A percentile compares a stretch with the other conserved stretches of the same genome.
Conservation (phyloP, 768 basidiomycete species). For the Termitomyces sp. region DNA sequence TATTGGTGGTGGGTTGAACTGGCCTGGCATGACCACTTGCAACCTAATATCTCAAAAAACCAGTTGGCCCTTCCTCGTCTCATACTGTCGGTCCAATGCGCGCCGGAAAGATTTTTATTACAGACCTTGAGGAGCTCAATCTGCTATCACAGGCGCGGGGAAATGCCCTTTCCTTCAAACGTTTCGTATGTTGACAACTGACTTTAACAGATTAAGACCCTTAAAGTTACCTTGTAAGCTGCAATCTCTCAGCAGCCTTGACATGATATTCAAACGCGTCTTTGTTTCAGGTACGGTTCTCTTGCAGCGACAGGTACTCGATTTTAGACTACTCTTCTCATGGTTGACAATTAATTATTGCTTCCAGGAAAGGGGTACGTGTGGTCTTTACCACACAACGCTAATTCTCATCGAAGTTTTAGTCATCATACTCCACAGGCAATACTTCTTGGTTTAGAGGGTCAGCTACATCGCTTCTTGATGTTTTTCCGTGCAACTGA, state of each 20-base stretch:
- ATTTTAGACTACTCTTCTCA: constrained; percentile 11
- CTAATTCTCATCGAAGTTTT: background rate
- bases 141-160: constrained; percentile 63
- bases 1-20: constrained; percentile 65
- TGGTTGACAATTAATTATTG: constrained; percentile 2
- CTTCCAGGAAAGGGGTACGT: constrained; percentile 72
- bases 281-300: constrained; percentile 70
- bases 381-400: background rate
- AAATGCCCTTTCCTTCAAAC: constrained; percentile 7
- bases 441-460: constrained; percentile 80
- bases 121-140: constrained; percentile 64
- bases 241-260: constrained; percentile 20
- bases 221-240: constrained; percentile 80
- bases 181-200: background rate
- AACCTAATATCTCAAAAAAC: constrained; percentile 7
- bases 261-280: constrained; percentile 6
- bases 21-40: background rate
- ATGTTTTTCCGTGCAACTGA: background rate
- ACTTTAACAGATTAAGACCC: constrained; percentile 55
- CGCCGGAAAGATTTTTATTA: constrained; percentile 85
- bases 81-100: constrained; percentile 73
- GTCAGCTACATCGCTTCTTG: constrained; percentile 18
- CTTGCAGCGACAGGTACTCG: constrained; percentile 82
- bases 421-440: constrained; percentile 90
- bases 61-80: constrained; percentile 52